A percentile compares a stretch with the other conserved stretches of the same genome.
Evolutionary conservation across 2,329 filamentous ascomycete species (phyloP).

Genomic region (Scolecobasidium constrictum): DNA sequence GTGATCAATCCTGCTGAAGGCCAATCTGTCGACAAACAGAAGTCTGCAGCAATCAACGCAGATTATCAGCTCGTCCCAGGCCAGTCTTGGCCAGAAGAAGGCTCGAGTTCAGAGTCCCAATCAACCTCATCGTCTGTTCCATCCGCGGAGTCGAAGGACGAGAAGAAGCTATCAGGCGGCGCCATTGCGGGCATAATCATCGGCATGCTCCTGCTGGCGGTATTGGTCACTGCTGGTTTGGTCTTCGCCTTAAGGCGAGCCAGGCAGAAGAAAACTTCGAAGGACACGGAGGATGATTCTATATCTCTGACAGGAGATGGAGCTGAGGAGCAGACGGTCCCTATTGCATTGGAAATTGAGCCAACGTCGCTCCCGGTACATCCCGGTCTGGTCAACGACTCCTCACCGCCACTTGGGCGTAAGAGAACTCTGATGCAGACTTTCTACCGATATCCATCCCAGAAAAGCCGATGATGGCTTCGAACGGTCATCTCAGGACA

Average conservation of each 20-base stretch:
- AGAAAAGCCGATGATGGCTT: constrained; percentile 1
- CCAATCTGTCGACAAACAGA: constrained; percentile 8
- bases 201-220: neutral
- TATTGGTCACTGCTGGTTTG: neutral
- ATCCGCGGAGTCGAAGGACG: neutral
- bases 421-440: neutral
- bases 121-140: neutral
- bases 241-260: constrained; percentile 1
- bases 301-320: neutral
- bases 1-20: constrained; percentile 50
- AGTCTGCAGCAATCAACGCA: constrained; percentile 15
- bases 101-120: constrained; percentile 13
- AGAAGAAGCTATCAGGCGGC: constrained; percentile 1
- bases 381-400: neutral
- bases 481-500: neutral
- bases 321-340: constrained; percentile 1
- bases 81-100: constrained; percentile 28
- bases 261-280: neutral
- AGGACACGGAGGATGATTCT: constrained; percentile 2
- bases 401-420: neutral
- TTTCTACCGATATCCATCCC: neutral
- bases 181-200: constrained; percentile 1
- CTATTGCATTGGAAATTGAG: neutral
- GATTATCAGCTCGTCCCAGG: constrained; percentile 24
- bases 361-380: neutral